Percentiles rank a stretch among this genome's conserved stretches.
These are phyloP conservation scores for Cronartium quercuum DNA, from an alignment of 1,284 basidiomycete genomes.

Conservation along the genomic window DNA sequence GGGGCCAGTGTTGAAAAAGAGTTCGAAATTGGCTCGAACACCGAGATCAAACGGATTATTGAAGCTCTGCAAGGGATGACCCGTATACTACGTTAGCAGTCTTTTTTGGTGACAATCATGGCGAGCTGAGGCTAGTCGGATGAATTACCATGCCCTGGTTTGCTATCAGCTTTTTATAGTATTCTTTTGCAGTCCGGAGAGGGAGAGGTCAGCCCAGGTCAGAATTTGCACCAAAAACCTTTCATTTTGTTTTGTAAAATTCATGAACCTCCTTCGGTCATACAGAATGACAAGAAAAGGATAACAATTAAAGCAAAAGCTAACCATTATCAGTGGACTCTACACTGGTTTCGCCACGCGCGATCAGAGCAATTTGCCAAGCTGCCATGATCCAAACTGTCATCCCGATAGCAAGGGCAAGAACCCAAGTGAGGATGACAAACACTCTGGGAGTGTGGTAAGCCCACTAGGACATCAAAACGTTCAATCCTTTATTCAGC, in stretches of 20 bases:
- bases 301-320: background rate
- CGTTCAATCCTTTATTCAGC: background rate
- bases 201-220: background rate
- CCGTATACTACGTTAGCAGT: no score
- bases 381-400: constrained; percentile 71
- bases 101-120: no score
- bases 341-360: constrained; percentile 79
- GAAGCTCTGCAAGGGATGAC: constrained; percentile 53
- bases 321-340: constrained; percentile 75
- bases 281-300: background rate
- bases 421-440: constrained; percentile 14
- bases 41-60: constrained; percentile 90
- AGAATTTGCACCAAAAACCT: background rate
- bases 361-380: constrained; percentile 73
- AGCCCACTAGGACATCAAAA: constrained; percentile 12
- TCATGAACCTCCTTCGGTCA: background rate
- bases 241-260: background rate
- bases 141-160: no score
- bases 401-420: constrained; percentile 55
- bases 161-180: background rate
- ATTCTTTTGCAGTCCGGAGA: background rate
- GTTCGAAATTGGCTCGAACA: constrained; percentile 61
- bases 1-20: constrained; percentile 82
- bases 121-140: no score
- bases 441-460: constrained; percentile 7